Percentiles rank a stretch among this genome's conserved stretches.
phyloP scores from a whole-genome alignment of 2,329 filamentous ascomycete genomes.

The Phialophora chinensis region DNA sequence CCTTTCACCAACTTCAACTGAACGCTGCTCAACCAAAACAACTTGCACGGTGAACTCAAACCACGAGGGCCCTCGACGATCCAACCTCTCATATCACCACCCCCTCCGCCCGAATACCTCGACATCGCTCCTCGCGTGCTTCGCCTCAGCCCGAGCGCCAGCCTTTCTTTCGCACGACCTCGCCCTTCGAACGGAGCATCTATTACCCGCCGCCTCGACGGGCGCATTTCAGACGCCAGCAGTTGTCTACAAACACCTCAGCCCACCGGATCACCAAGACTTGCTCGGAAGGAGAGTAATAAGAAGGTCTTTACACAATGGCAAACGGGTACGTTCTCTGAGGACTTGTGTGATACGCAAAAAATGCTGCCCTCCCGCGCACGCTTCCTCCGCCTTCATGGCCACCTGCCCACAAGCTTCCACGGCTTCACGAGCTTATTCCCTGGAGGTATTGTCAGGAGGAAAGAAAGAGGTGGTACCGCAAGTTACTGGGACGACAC shows the following conservation, averaged over 20 bases:
- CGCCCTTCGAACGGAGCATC: not conserved
- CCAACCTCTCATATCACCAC: not conserved
- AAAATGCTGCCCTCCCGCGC: not conserved
- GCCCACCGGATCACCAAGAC: too few relatives aligned
- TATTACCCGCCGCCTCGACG: slow-evolving; percentile 3
- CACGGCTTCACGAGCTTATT: too few relatives aligned
- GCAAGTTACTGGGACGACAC: too few relatives aligned
- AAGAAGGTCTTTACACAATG: slow-evolving; percentile 44
- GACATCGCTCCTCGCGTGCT: not conserved
- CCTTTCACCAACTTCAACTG: not conserved
- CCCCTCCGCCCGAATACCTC: not conserved
- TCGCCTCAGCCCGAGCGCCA: not conserved
- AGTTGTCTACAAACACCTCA: not conserved
- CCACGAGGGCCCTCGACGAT: not conserved
- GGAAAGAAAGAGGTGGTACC: too few relatives aligned
- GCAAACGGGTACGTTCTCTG: slow-evolving; percentile 51
- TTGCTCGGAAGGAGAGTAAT: not conserved
- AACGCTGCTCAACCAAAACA: too few relatives aligned
- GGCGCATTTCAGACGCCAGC: not conserved
- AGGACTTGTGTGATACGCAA: not conserved
- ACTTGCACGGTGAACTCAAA: not conserved
- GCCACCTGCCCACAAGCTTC: too few relatives aligned
- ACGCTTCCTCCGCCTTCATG: too few relatives aligned
- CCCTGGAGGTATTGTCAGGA: too few relatives aligned
- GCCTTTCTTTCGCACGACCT: not conserved